These are phyloP conservation scores for Phytophthora palmivora DNA, from an alignment of 352 stramenopile species.

Conservation along the genomic window DNA sequence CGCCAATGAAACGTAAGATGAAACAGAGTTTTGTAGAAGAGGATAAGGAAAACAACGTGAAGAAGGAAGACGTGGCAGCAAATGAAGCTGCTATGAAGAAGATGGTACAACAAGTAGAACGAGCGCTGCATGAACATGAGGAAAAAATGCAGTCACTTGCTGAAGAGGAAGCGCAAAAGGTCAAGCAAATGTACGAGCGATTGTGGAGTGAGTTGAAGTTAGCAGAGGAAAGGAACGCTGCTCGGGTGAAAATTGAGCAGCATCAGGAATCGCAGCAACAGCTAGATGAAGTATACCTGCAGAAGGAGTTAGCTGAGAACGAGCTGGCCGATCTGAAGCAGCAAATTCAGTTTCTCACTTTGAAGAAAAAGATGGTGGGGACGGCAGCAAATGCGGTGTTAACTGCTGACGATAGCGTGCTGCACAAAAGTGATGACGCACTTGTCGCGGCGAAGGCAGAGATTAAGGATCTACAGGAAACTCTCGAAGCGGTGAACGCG, in stretches of 20 bases:
- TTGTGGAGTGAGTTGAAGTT: constrained; percentile 57
- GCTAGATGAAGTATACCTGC: constrained; percentile 41
- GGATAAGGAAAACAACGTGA: constrained; percentile 13
- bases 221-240: constrained; percentile 49
- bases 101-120: constrained; percentile 62
- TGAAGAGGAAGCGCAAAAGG: constrained; percentile 49
- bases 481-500: constrained; percentile 48
- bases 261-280: constrained; percentile 37
- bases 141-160: constrained; percentile 55
- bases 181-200: constrained; percentile 63
- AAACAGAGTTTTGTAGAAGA: not conserved
- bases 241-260: constrained; percentile 37
- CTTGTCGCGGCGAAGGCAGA: constrained; percentile 35
- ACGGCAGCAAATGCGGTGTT: constrained; percentile 3
- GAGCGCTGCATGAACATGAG: constrained; percentile 56
- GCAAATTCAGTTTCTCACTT: constrained; percentile 56
- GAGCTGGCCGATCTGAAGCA: constrained; percentile 56
- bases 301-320: constrained; percentile 45
- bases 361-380: constrained; percentile 57
- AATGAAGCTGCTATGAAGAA: constrained; percentile 43
- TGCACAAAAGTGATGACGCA: constrained; percentile 13
- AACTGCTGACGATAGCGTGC: not conserved
- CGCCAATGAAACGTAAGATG: constrained; percentile 23
- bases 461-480: constrained; percentile 49
- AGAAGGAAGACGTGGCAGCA: too few species aligned